Base-by-base conservation (phyloP, 106 monocot species). In the Posidonia australis region DNA sequence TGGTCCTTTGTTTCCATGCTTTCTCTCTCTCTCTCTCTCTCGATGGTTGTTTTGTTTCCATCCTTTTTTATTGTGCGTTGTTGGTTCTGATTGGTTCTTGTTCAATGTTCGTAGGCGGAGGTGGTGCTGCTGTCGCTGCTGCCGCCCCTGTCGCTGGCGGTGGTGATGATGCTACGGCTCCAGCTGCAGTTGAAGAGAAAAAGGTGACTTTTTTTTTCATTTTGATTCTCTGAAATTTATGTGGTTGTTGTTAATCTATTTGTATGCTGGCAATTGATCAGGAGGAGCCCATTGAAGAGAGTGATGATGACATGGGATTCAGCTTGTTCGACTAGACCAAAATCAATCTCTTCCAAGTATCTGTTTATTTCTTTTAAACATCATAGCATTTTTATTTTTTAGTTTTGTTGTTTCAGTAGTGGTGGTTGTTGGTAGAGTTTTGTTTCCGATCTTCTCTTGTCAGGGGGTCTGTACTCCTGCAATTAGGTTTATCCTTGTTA, bases 261-360 rank as follows among this genome's bases (percentile, higher is more conserved):
- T 62, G 36, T 36, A 36, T 36, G 36, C 7, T 7, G 7, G 2
- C 2, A 51, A 14, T n/a, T 60, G 26, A n/a, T n/a, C 48, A 79
- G 83, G 79, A 84, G 63, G 84, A 84, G 59, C 58, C 70, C 0
- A 80, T 80, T 47, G 84, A 84, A 36, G 80, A 80, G 70, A 77
- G 77, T 30, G 84, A 80, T 27, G 84, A 84, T 3, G 84, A 77
- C 16, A 84, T 80, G 84, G 84, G 84, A 3, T 84, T 84, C 71
- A 80, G 77, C 54, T 67, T 84, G 67, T 84, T 84, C 36, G 80
- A 84, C 22, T 68, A 58, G 44, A 24, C 36, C 7, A 7, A 36
- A 36, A 4, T 7, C 5, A 4, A 7, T 36, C 2, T 36, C 7
- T 7, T 36, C 36, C 36, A 36, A 36, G 7, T 36, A 2, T 4